Evolutionary conservation across 495 filamentous ascomycete genomes (phyloP).

Genomic region (Talaromyces liani): DNA sequence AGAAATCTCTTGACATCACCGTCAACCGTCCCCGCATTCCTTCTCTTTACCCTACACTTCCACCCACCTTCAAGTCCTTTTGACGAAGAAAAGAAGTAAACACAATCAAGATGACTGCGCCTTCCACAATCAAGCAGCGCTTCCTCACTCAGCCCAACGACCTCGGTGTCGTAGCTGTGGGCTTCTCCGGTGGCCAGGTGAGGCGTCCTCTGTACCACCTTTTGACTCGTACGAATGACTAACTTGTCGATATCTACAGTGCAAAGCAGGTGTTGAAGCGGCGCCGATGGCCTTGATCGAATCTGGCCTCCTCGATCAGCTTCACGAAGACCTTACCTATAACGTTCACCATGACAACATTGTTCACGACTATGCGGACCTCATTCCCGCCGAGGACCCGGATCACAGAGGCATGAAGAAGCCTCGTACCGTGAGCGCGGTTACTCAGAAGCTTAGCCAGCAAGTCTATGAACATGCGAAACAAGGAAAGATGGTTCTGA

Average conservation of each 20-base stretch:
- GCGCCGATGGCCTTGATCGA: constrained; percentile 88
- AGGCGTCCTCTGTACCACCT: constrained; percentile 10
- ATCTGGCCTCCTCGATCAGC: constrained; percentile 75
- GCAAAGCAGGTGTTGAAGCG: constrained; percentile 87
- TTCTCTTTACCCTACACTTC: background rate
- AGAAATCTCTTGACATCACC: background rate
- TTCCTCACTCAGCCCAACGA: constrained; percentile 74
- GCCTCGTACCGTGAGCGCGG: constrained; percentile 78
- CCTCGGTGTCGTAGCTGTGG: constrained; percentile 88
- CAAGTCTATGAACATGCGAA: constrained; percentile 86
- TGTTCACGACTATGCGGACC: constrained; percentile 74
- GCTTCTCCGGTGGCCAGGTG: constrained; percentile 97
- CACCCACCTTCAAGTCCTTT: background rate
- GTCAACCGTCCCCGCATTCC: background rate
- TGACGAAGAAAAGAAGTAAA: background rate
- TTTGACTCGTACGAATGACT: background rate
- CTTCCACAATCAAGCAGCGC: constrained; percentile 67
- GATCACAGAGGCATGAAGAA: constrained; percentile 88
- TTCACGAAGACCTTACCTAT: constrained; percentile 80
- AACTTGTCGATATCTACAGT: constrained; percentile 36
- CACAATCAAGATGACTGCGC: constrained; percentile 47
- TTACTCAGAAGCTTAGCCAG: constrained; percentile 69
- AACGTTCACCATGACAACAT: constrained; percentile 75
- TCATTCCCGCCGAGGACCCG: constrained; percentile 60
- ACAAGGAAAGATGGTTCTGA: constrained; percentile 81